Conservation (phyloP, 805 yeast genomes). For the Wickerhamiella dianesei region DNA sequence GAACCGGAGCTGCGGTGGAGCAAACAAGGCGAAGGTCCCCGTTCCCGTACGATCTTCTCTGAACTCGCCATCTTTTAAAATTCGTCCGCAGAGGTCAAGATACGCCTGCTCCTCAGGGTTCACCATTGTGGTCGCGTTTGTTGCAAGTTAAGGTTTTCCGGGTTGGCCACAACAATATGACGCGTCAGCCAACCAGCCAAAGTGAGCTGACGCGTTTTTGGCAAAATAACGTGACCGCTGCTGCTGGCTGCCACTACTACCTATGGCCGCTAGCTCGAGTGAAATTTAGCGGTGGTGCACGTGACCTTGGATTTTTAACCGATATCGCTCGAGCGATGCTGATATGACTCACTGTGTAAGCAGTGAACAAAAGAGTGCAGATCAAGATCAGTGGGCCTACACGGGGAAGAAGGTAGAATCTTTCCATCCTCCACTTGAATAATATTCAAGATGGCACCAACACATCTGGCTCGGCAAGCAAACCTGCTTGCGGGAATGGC, state of each 20-base stretch:
- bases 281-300: too few relatives aligned
- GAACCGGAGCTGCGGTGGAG: constrained; percentile 91
- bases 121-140: constrained; percentile 1
- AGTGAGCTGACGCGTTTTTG: too few relatives aligned
- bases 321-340: neutral
- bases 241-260: too few relatives aligned
- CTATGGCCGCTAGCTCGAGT: too few relatives aligned
- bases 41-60: constrained; percentile 97
- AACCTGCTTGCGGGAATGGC: neutral
- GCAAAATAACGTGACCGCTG: too few relatives aligned
- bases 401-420: neutral
- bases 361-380: neutral
- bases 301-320: neutral
- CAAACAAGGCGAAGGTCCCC: constrained; percentile 81
- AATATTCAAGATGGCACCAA: neutral
- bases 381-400: neutral
- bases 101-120: constrained; percentile 66
- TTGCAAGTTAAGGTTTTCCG: neutral
- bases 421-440: neutral
- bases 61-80: constrained; percentile 72
- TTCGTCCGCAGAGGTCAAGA: constrained; percentile 62
- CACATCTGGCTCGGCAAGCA: neutral
- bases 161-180: too few relatives aligned
- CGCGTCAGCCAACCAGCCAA: too few relatives aligned
- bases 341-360: neutral